Evolutionary conservation across 306 rosid genomes (phyloP), one percentile per base, ranked within the genome.

Genomic region (Herpetospermum pedunculosum): DNA sequence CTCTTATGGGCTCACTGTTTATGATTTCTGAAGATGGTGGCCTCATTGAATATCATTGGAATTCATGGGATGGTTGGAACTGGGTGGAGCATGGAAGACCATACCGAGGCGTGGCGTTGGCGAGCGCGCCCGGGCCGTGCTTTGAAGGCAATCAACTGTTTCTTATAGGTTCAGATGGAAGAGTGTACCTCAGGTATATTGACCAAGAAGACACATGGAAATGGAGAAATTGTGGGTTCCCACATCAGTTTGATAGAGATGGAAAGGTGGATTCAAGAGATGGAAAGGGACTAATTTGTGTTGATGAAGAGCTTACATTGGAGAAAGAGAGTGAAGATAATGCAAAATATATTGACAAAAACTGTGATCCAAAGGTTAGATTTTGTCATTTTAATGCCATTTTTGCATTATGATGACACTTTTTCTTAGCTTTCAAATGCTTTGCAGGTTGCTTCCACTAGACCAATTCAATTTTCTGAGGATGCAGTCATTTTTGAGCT

Each of bases 71-170:
- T 21, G 94, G 93, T 40, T 93, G 98, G 98, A 87, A 86, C 34
- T 93, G 98, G 98, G 83, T 93, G 37, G 98, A 93, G 63, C 98
- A 93, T 78, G 98, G 98, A 76, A 85, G 88, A 74, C 98, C 98
- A 21, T 73, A 84, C 81, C 86, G 79, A 75, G 96, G 84, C 63
- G 94, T 89, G 37, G 84, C 82, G 18, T 72, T 93, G 47, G 80
- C 85, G 70, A 88, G 87, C 49, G 83, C 93, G 49, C 90, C 96
- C 3, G 96, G 98, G 46, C 98, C 98, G n/a, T 85, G 87, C 78
- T 81, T 93, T 59, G 83, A 85, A 70, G 89, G 87, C 4, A 90
- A 80, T 77, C 90, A 88, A 77, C 79, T 89, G 55, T 88, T 93
- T 78, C 81, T 89, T 77, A 81, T 93, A 70, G 97, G 98, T 73